Percentiles rank a stretch among this genome's conserved stretches.
These are phyloP conservation scores for Fusarium decemcellulare DNA, from an alignment of 2,329 filamentous ascomycete species.

Conservation along the genomic window DNA sequence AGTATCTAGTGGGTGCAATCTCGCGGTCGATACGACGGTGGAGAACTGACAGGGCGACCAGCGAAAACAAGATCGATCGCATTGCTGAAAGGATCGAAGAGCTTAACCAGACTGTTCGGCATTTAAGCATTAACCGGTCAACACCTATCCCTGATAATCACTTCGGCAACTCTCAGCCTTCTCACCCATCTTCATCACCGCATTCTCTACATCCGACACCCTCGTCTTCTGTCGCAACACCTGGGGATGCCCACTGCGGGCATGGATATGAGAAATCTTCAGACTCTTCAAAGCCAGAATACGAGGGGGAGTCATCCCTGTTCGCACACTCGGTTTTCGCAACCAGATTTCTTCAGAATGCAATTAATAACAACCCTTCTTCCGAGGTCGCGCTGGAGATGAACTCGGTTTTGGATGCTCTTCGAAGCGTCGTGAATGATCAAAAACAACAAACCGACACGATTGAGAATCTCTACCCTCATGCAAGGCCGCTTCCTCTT, in stretches of 20 bases:
- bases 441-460: constrained; percentile 2
- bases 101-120: neutral
- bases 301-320: neutral
- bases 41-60: neutral
- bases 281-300: neutral
- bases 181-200: neutral
- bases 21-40: neutral
- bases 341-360: constrained; percentile 40
- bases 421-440: neutral
- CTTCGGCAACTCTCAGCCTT: neutral
- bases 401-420: constrained; percentile 8
- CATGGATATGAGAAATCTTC: neutral
- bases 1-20: neutral
- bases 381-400: constrained; percentile 38
- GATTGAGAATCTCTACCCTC: neutral
- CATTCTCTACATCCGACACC: neutral
- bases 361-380: constrained; percentile 30
- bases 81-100: neutral
- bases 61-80: constrained; percentile 9
- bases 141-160: neutral
- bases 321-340: constrained; percentile 41
- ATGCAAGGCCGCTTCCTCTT: neutral
- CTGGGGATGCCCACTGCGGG: neutral
- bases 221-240: neutral
- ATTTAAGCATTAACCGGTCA: neutral